Evolutionary conservation across 768 basidiomycete genomes (phyloP).

Genomic region (Termitomyces eurrhizus): DNA sequence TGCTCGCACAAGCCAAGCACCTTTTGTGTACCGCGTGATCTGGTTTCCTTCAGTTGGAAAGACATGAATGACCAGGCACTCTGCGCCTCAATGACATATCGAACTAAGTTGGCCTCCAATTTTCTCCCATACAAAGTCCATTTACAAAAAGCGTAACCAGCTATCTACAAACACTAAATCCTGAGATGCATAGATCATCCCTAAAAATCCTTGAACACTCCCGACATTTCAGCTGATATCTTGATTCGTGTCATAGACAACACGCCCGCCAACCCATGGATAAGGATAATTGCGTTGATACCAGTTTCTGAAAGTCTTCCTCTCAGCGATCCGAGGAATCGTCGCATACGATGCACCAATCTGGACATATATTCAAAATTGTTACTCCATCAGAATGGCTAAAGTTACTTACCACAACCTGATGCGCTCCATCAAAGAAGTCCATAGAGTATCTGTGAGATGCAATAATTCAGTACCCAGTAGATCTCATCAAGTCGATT

Average conservation of each 20-base stretch:
- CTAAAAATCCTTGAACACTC: not conserved
- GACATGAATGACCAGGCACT: too few relatives aligned
- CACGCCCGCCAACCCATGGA: constrained; percentile 75
- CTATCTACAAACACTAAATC: not conserved
- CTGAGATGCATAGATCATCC: not conserved
- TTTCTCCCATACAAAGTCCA: too few relatives aligned
- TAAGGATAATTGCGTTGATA: constrained; percentile 91
- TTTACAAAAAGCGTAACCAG: too few relatives aligned
- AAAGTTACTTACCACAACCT: constrained; percentile 71
- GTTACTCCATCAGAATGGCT: not conserved
- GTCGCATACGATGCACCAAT: constrained; percentile 90
- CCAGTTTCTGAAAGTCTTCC: constrained; percentile 82
- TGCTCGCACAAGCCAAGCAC: too few relatives aligned
- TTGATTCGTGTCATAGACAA: constrained; percentile 43
- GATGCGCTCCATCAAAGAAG: constrained; percentile 88
- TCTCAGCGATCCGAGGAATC: constrained; percentile 73
- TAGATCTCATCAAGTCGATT: not conserved
- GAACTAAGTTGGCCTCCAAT: too few relatives aligned
- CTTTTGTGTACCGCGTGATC: too few relatives aligned
- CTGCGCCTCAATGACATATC: too few relatives aligned
- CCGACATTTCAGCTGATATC: not conserved
- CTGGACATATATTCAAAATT: constrained; percentile 32
- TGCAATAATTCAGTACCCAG: not conserved
- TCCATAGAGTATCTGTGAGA: constrained; percentile 68
- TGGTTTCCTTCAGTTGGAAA: too few relatives aligned